phyloP scores from a whole-genome alignment of 2,329 filamentous ascomycete genomes.

The Aspergillus unguis region DNA sequence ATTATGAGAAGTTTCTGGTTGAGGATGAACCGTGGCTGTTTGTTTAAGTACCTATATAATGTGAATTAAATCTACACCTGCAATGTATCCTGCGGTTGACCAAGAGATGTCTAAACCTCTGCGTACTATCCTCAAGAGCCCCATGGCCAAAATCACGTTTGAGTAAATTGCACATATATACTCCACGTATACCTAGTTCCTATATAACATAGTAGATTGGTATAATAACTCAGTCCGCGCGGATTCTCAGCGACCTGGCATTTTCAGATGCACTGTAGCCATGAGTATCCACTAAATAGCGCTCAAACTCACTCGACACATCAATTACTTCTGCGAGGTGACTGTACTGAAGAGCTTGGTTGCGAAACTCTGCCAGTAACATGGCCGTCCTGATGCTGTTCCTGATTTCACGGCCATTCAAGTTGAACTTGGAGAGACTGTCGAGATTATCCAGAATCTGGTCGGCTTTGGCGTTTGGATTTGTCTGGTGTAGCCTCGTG shows the following conservation, averaged over 20 bases:
- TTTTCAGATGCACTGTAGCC: too few relatives aligned
- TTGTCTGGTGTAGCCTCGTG: background rate
- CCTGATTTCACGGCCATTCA: conserved; percentile 1
- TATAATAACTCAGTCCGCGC: too few relatives aligned
- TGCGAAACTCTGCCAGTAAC: background rate
- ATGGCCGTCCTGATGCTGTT: background rate
- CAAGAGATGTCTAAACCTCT: too few relatives aligned
- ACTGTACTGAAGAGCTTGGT: background rate
- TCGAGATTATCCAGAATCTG: background rate
- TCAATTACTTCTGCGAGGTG: background rate
- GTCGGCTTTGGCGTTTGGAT: background rate
- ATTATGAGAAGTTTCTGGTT: background rate
- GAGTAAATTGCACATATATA: too few relatives aligned
- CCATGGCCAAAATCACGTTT: too few relatives aligned
- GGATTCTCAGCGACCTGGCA: too few relatives aligned
- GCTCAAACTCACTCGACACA: background rate
- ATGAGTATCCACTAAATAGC: too few relatives aligned
- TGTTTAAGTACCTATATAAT: background rate
- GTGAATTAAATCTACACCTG: too few relatives aligned
- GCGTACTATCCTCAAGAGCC: too few relatives aligned
- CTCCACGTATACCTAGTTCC: too few relatives aligned
- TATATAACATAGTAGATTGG: too few relatives aligned
- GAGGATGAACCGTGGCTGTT: background rate
- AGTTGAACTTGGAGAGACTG: background rate
- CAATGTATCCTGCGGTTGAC: too few relatives aligned